Percentiles rank a stretch among this genome's conserved stretches.
Conservation (phyloP, 805 yeast species). For the Maudiozyma saulgeensis region DNA sequence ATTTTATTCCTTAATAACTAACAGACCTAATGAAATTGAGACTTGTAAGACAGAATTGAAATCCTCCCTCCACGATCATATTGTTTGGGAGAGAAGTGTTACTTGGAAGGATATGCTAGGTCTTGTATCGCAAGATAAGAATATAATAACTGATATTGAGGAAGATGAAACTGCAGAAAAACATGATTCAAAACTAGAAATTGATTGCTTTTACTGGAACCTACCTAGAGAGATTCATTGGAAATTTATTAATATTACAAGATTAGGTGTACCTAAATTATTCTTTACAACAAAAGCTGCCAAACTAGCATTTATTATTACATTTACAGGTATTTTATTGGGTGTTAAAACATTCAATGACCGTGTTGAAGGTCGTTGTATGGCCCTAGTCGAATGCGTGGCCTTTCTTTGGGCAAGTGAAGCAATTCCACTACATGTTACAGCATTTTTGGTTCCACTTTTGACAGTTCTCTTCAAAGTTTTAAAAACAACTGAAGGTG, state of each 20-base stretch:
- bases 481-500: slow-evolving; percentile 41
- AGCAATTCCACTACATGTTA: slow-evolving; percentile 82
- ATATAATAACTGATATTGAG: slow-evolving; percentile 21
- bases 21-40: slow-evolving; percentile 29
- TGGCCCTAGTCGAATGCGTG: slow-evolving; percentile 54
- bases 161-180: slow-evolving; percentile 11
- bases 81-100: slow-evolving; percentile 93
- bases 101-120: slow-evolving; percentile 95
- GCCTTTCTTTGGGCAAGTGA: slow-evolving; percentile 92
- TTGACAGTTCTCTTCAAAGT: slow-evolving; percentile 65
- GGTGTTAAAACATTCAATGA: slow-evolving; percentile 57
- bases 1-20: slow-evolving; percentile 44
- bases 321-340: slow-evolving; percentile 44
- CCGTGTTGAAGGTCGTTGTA: slow-evolving; percentile 49
- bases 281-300: slow-evolving; percentile 40
- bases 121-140: slow-evolving; percentile 47
- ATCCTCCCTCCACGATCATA: slow-evolving; percentile 71
- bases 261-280: slow-evolving; percentile 35
- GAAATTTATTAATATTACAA: slow-evolving; percentile 4
- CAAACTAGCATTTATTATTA: slow-evolving; percentile 40
- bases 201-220: slow-evolving; percentile 28
- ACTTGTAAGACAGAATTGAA: slow-evolving; percentile 46
- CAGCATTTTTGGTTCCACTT: slow-evolving; percentile 77
- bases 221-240: slow-evolving; percentile 20
- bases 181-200: slow-evolving; percentile 23